Percentiles rank a stretch among this genome's conserved stretches.
Evolutionary conservation across 257 asterid genomes (phyloP).

Genomic region (Primulina tabacum): DNA sequence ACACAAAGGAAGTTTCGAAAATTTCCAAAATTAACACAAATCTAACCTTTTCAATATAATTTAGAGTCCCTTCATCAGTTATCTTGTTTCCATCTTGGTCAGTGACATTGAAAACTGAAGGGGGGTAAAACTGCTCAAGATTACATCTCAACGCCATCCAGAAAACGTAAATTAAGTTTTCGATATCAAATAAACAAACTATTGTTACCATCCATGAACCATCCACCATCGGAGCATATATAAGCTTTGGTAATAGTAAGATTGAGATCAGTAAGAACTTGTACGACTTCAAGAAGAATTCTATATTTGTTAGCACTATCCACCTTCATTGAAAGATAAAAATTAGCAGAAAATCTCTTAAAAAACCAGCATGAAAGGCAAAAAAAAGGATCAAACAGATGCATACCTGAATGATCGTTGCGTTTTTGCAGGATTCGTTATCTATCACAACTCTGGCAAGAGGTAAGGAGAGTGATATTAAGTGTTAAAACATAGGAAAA

Average conservation of each 20-base stretch:
- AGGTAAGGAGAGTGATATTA: constrained; percentile 11
- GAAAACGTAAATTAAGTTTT: not conserved
- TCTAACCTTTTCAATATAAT: constrained; percentile 76
- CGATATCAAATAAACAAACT: constrained; percentile 9
- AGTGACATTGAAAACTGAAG: constrained; percentile 87
- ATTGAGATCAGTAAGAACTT: constrained; percentile 91
- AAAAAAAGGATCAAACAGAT: constrained; percentile 16
- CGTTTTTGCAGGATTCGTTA: constrained; percentile 81
- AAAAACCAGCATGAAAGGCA: not conserved
- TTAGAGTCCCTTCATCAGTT: constrained; percentile 68
- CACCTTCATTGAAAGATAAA: constrained; percentile 45
- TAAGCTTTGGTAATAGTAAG: constrained; percentile 77
- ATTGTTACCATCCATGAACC: constrained; percentile 96
- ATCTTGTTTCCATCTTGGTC: constrained; percentile 81
- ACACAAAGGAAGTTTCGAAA: constrained; percentile 10
- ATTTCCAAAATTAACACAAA: constrained; percentile 24
- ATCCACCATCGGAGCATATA: constrained; percentile 96
- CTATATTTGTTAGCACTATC: constrained; percentile 97
- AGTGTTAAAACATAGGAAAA: not conserved
- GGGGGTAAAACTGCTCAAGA: not conserved
- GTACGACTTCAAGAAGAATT: constrained; percentile 88
- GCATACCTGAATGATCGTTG: constrained; percentile 77
- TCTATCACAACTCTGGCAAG: constrained; percentile 82
- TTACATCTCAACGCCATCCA: constrained; percentile 19
- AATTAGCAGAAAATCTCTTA: not conserved